phyloP scores from a whole-genome alignment of 345 rosid species.

The Melastoma malabathricum region DNA sequence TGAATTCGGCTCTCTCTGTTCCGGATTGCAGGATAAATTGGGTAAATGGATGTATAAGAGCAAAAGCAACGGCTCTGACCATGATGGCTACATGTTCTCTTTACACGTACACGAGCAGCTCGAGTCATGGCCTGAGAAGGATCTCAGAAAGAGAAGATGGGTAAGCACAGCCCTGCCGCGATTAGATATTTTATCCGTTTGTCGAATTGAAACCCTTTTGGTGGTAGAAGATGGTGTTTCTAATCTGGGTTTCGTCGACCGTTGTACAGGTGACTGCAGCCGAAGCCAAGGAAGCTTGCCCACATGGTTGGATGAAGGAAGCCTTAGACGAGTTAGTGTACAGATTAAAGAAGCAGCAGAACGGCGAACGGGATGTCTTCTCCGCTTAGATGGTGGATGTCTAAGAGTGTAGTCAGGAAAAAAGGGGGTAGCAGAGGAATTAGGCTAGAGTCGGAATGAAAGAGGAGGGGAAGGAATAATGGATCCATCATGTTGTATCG shows the following conservation, averaged over 20 bases:
- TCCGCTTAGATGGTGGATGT: no score
- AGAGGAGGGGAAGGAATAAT: not conserved
- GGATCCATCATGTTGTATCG: not conserved
- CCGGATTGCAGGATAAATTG: constrained; percentile 26
- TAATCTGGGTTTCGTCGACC: not conserved
- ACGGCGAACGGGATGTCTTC: not conserved
- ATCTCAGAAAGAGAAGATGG: constrained; percentile 36
- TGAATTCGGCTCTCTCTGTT: not conserved
- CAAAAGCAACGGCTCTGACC: constrained; percentile 24
- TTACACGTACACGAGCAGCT: constrained; percentile 31
- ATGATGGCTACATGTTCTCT: constrained; percentile 58
- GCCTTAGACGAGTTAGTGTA: constrained; percentile 31
- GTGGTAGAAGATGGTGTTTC: not conserved
- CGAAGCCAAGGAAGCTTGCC: constrained; percentile 37
- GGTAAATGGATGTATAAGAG: constrained; percentile 52
- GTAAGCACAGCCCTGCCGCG: not conserved
- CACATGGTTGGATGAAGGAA: constrained; percentile 50
- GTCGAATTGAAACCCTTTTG: not conserved
- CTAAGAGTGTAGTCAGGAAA: not conserved
- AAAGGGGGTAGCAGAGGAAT: constrained; percentile 1
- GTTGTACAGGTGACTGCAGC: constrained; percentile 25
- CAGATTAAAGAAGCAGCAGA: constrained; percentile 12
- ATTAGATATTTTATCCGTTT: not conserved
- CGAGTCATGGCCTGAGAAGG: constrained; percentile 48
- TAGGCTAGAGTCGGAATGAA: not conserved